phyloP scores from a whole-genome alignment of 768 basidiomycete genomes.

The Nidularia pulvinata region DNA sequence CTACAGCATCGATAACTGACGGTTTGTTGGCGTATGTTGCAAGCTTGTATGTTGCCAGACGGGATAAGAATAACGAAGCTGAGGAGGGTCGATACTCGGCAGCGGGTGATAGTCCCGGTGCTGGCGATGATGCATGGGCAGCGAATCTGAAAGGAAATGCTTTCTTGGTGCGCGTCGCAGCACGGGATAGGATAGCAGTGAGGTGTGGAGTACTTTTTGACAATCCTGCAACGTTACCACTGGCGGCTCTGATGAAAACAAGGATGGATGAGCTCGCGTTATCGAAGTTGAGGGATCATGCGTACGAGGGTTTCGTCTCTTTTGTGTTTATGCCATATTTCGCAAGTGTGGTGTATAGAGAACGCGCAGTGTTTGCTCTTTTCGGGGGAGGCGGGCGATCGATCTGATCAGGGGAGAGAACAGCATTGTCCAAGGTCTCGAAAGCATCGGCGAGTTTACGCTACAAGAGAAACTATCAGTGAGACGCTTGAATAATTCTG shows the following conservation, averaged over 20 bases:
- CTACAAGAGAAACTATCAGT: constrained; percentile 29
- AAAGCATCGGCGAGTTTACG: constrained; percentile 86
- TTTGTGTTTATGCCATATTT: constrained; percentile 73
- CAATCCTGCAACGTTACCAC: constrained; percentile 4
- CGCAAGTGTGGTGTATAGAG: constrained; percentile 75
- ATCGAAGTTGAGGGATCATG: not conserved
- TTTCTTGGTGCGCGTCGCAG: constrained; percentile 55
- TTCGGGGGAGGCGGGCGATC: constrained; percentile 51
- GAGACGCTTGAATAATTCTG: not conserved
- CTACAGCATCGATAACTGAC: constrained; percentile 69
- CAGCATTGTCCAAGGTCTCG: constrained; percentile 65
- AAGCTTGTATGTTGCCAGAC: constrained; percentile 77
- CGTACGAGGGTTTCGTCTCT: constrained; percentile 29
- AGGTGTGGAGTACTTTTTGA: constrained; percentile 70
- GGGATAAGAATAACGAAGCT: constrained; percentile 66
- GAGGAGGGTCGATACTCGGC: constrained; percentile 83
- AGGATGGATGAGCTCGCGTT: not conserved
- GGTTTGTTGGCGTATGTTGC: constrained; percentile 84
- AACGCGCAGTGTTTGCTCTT: constrained; percentile 47
- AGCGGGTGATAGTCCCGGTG: constrained; percentile 27
- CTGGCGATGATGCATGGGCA: constrained; percentile 21
- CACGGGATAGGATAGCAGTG: constrained; percentile 68
- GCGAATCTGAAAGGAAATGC: constrained; percentile 44
- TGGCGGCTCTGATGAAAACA: not conserved
- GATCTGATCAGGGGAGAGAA: constrained; percentile 31